phyloP scores from a whole-genome alignment of 148 eudicot species.

The Chenopodium quinoa region DNA sequence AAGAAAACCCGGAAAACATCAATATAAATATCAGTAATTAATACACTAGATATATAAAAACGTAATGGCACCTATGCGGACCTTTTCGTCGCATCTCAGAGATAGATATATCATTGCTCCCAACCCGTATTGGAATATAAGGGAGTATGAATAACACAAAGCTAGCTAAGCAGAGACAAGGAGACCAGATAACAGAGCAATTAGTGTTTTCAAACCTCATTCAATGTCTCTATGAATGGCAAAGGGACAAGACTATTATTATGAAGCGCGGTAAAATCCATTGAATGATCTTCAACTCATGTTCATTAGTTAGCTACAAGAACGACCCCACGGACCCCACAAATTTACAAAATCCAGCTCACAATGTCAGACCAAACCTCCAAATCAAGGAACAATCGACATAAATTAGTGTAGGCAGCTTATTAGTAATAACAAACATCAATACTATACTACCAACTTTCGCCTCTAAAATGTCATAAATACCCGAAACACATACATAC shows the following conservation, averaged over 20 bases:
- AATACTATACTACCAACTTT: not conserved
- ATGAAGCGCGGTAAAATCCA: not conserved
- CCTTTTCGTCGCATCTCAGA: not conserved
- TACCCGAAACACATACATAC: slow-evolving; percentile 9
- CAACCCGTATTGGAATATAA: not conserved
- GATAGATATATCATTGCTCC: not conserved
- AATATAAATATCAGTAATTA: too few species aligned
- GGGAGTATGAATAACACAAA: not conserved
- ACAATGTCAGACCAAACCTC: slow-evolving; percentile 23
- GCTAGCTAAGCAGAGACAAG: not conserved
- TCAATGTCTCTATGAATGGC: slow-evolving; percentile 18
- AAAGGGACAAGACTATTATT: slow-evolving; percentile 9
- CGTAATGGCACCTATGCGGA: not conserved
- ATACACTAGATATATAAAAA: too few species aligned
- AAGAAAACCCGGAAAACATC: not conserved
- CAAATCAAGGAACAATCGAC: slow-evolving; percentile 31
- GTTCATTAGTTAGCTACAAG: slow-evolving; percentile 2
- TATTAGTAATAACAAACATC: not conserved
- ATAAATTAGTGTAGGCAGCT: slow-evolving; percentile 13
- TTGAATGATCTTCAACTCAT: slow-evolving; percentile 16
- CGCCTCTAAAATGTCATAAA: slow-evolving; percentile 9
- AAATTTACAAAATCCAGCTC: slow-evolving; percentile 11
- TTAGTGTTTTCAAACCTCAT: slow-evolving; percentile 6
- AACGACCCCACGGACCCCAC: slow-evolving; percentile 26
- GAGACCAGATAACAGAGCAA: not conserved